phyloP scores from a whole-genome alignment of 495 filamentous ascomycete species.

The Tuber aestivum region DNA sequence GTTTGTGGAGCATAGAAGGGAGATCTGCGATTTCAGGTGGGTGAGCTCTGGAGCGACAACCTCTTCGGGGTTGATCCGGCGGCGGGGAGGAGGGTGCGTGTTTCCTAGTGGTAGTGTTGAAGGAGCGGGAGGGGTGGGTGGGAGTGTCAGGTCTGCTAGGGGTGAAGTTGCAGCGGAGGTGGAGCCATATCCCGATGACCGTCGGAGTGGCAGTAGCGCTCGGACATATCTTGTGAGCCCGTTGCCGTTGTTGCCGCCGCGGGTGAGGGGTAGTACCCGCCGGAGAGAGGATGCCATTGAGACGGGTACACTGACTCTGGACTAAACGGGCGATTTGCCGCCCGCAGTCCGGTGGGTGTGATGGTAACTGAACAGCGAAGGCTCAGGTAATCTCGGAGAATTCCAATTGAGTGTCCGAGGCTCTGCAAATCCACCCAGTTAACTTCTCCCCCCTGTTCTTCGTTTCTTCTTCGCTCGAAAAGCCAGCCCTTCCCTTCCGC shows the following conservation, averaged over 20 bases:
- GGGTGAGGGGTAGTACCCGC: neutral
- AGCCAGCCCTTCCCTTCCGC: neutral
- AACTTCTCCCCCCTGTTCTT: neutral
- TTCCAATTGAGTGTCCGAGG: neutral
- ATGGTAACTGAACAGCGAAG: neutral
- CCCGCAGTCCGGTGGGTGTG: neutral
- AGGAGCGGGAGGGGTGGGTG: neutral
- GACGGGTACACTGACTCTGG: neutral
- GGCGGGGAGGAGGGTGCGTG: slow-evolving; percentile 11
- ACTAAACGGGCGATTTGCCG: neutral
- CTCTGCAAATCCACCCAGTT: neutral
- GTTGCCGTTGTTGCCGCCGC: neutral
- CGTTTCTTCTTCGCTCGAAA: neutral
- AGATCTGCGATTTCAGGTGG: slow-evolving; percentile 39
- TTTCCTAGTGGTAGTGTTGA: slow-evolving; percentile 11
- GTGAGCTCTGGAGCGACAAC: slow-evolving; percentile 34
- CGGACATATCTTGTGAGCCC: neutral
- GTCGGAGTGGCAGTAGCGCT: neutral
- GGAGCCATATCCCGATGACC: slow-evolving; percentile 4
- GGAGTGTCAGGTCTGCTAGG: neutral
- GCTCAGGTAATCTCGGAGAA: neutral
- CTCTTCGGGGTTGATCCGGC: slow-evolving; percentile 31
- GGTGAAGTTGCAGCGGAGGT: slow-evolving; percentile 18
- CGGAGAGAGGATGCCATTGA: neutral
- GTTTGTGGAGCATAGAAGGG: slow-evolving; percentile 38